Conservation (phyloP, 1,284 basidiomycete genomes). For the Psilocybe mexicana region DNA sequence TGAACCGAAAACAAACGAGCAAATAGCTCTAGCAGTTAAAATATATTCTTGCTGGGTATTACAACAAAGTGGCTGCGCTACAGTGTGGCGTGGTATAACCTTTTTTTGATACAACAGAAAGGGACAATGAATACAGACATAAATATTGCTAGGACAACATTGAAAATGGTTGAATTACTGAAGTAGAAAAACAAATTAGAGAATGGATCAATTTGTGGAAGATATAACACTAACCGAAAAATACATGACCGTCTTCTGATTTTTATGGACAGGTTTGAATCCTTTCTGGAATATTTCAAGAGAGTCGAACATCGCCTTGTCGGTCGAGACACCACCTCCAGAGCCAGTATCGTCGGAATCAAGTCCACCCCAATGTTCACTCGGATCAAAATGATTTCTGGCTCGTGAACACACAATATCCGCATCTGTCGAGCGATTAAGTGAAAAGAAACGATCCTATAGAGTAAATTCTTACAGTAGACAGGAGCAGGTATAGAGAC, state of each 20-base stretch:
- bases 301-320: constrained; percentile 37
- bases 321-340: constrained; percentile 38
- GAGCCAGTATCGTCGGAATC: constrained; percentile 39
- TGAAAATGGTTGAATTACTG: not conserved
- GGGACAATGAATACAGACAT: no score
- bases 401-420: constrained; percentile 82
- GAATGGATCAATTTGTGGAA: no score
- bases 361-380: constrained; percentile 50
- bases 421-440: constrained; percentile 52
- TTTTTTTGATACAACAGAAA: no score
- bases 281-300: constrained; percentile 54
- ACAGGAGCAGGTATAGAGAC: constrained; percentile 85
- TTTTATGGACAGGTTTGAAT: constrained; percentile 57
- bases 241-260: constrained; percentile 61
- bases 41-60: not conserved
- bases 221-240: constrained; percentile 46
- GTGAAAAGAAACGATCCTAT: not conserved
- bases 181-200: not conserved
- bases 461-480: constrained; percentile 60
- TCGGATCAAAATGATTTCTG: constrained; percentile 78
- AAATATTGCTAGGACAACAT: no score
- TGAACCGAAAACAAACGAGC: constrained; percentile 36
- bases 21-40: constrained; percentile 2
- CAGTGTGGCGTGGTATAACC: no score
- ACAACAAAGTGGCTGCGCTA: not conserved